phyloP scores from a whole-genome alignment of 2,329 filamentous ascomycete species.

The Metarhizium album region DNA sequence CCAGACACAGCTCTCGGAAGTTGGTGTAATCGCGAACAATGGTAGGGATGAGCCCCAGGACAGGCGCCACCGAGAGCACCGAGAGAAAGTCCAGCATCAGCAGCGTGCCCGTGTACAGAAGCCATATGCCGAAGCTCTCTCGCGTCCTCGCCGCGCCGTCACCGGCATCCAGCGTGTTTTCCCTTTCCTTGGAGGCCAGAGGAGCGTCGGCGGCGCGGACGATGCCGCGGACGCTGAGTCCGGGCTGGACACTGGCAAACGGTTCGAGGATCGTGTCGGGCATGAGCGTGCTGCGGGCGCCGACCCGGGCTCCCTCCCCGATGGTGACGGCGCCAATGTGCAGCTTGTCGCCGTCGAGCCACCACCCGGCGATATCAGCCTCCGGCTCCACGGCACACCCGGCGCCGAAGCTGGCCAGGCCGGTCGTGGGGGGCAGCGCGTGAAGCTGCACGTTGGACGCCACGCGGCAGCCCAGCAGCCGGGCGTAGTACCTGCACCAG shows the following conservation, averaged over 20 bases:
- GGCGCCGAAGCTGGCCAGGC: conserved; percentile 11
- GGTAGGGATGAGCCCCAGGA: conserved; percentile 5
- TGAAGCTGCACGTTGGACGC: conserved; percentile 12
- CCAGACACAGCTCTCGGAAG: conserved; percentile 4
- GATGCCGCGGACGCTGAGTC: conserved; percentile 8
- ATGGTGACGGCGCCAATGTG: conserved; percentile 11
- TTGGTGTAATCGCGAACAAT: conserved; percentile 8
- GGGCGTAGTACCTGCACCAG: conserved; percentile 10
- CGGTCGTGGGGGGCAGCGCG: conserved; percentile 9
- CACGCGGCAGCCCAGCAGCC: conserved; percentile 12
- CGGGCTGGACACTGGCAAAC: conserved; percentile 9
- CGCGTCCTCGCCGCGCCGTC: neutral
- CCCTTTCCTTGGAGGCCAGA: neutral
- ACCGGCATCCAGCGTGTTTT: no score
- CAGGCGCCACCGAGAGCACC: conserved; percentile 6
- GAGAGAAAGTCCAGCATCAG: conserved; percentile 9
- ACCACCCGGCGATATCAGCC: conserved; percentile 12
- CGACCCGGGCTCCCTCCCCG: conserved; percentile 11
- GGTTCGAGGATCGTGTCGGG: conserved; percentile 10
- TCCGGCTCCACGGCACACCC: conserved; percentile 12
- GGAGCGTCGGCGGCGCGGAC: conserved; percentile 3
- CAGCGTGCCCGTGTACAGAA: conserved; percentile 8
- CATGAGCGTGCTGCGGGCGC: conserved; percentile 11
- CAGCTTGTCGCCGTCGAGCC: conserved; percentile 13
- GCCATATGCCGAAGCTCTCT: conserved; percentile 1